Evolutionary conservation across 148 eudicot species (phyloP), one percentile per base, ranked within the genome.

Genomic region (Bassia scoparia): DNA sequence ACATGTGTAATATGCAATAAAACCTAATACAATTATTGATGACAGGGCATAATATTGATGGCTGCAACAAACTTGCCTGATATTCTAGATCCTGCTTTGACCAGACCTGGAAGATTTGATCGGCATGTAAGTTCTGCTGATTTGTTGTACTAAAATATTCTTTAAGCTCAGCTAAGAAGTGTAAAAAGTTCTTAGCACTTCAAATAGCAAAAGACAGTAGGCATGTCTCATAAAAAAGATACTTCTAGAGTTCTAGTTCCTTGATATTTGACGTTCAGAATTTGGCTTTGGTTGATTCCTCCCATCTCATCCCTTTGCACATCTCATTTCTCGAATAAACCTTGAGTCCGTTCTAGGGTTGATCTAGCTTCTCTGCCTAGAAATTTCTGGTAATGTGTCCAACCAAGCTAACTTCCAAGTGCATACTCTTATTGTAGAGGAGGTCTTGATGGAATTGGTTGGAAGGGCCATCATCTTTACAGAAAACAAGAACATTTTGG

Each of bases 1-100:
- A 61, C 41, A 2, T 34, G 18, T 23, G 24, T 41, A n/a, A 3
- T 55, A 9, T 29, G 67, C 24, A 21, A 3, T 18, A 44, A 21
- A 52, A 18, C 33, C 53, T 67, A 55, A 78, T 81, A 15, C 44
- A n/a, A 58, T 73, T 34, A 29, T 71, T 67, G 33, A 55, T 70
- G 78, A 20, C 86, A 95, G 97, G 99, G 99, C 33, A 95, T 95
- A 44, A 95, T 95, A 68, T 84, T 95, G 77, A 92, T 95, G 96
- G 99, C 94, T 74, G 99, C 99, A n/a, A 95, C 97, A 75, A 95
- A 95, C 80, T 90, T 92, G 81, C 96, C 99, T 73, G 99, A 95
- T 79, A 90, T 92, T 80, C 97, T 95, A 38, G 97, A 95, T 87
- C 94, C 92, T 69, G 99, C 99, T 71, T 84, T 95, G 84, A 92